These are phyloP conservation scores for Lactarius indigo DNA, from an alignment of 768 basidiomycete species.

Conservation along the genomic window DNA sequence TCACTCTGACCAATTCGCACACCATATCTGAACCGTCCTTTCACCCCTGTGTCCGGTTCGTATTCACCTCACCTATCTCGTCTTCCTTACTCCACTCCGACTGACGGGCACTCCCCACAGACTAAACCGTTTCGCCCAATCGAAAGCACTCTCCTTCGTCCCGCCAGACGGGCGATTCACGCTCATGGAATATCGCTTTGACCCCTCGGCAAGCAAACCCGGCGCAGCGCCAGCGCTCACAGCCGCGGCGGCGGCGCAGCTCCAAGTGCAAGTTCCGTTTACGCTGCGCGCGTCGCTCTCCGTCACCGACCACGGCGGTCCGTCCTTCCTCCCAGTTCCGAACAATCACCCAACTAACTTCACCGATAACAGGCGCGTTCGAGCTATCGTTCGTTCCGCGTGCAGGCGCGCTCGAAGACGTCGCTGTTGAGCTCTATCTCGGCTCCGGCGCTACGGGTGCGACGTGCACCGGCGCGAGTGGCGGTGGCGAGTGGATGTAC, in stretches of 20 bases:
- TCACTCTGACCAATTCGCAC: conserved; percentile 52
- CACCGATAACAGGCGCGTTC: conserved; percentile 45
- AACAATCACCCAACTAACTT: conserved; percentile 27
- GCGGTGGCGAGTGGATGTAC: conserved; percentile 74
- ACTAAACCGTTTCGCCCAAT: conserved; percentile 73
- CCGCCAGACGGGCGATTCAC: conserved; percentile 91
- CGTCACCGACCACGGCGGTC: conserved; percentile 43
- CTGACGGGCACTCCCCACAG: conserved; percentile 37
- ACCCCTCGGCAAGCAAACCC: conserved; percentile 36
- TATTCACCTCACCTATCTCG: conserved; percentile 5
- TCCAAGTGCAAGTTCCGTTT: conserved; percentile 36
- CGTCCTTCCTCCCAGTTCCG: not conserved
- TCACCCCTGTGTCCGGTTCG: conserved; percentile 89
- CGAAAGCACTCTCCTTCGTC: conserved; percentile 80
- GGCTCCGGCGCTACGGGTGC: conserved; percentile 71
- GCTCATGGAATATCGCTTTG: conserved; percentile 78
- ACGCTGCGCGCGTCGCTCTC: conserved; percentile 33
- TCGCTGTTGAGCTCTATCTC: conserved; percentile 68
- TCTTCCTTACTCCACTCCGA: conserved; percentile 1
- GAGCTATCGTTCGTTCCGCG: conserved; percentile 37
- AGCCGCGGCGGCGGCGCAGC: conserved; percentile 23
- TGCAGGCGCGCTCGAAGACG: conserved; percentile 64
- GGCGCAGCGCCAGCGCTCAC: conserved; percentile 41
- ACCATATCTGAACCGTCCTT: conserved; percentile 64
- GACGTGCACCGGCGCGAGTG: conserved; percentile 62